Conservation (phyloP, 805 yeast species). For the Saccharomycopsis olivae region DNA sequence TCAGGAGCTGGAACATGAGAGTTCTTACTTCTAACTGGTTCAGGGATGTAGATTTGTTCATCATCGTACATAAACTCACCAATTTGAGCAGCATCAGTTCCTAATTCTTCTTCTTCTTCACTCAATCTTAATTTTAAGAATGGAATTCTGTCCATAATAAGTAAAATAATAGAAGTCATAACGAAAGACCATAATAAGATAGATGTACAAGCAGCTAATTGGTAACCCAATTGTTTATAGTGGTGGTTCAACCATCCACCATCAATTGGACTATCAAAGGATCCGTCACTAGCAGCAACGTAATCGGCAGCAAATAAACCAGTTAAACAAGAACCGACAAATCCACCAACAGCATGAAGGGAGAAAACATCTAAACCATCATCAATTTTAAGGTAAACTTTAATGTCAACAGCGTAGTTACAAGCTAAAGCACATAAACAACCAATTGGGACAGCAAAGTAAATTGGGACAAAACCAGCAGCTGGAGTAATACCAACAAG, state of each 20-base stretch:
- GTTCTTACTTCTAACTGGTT: conserved; percentile 56
- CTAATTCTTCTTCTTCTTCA: conserved; percentile 79
- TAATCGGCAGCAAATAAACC: conserved; percentile 91
- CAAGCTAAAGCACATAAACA: conserved; percentile 47
- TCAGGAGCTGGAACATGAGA: conserved; percentile 9
- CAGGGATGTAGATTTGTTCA: conserved; percentile 59
- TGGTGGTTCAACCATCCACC: conserved; percentile 90
- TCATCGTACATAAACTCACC: conserved; percentile 72
- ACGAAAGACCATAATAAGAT: conserved; percentile 67
- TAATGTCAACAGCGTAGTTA: conserved; percentile 78
- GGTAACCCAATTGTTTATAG: conserved; percentile 77
- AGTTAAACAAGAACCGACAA: conserved; percentile 62
- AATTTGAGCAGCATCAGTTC: conserved; percentile 82
- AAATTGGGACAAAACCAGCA: conserved; percentile 92
- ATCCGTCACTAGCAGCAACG: conserved; percentile 74
- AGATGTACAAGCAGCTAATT: conserved; percentile 67
- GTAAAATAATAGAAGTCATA: conserved; percentile 59
- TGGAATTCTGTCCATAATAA: conserved; percentile 64
- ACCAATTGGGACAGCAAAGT: conserved; percentile 81
- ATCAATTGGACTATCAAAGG: conserved; percentile 35
- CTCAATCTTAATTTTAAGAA: conserved; percentile 71
- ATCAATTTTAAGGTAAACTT: conserved; percentile 62
- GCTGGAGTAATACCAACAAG: conserved; percentile 94
- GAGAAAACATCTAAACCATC: conserved; percentile 95
- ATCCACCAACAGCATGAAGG: conserved; percentile 90